A percentile compares a stretch with the other conserved stretches of the same genome.
phyloP scores from a whole-genome alignment of 2,329 filamentous ascomycete genomes.

The Pseudogymnoascus sp. region DNA sequence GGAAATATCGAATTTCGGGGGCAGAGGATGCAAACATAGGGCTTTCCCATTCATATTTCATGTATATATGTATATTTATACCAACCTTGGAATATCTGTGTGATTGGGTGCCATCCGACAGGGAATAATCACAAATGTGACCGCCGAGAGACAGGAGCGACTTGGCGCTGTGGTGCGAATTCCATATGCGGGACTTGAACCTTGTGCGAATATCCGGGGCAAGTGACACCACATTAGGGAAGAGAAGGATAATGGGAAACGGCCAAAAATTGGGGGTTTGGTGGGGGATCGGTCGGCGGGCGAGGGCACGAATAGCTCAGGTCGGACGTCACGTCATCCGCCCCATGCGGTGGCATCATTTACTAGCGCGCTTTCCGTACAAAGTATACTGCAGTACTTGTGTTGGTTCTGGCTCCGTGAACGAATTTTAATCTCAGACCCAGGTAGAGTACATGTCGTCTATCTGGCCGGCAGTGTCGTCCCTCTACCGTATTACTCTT shows the following conservation, averaged over 20 bases:
- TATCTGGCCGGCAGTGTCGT: too few species aligned
- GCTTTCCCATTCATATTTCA: background rate
- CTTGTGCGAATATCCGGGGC: conserved; percentile 2
- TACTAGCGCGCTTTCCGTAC: background rate
- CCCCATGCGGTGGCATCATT: conserved; percentile 4
- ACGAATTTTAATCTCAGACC: background rate
- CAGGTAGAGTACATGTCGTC: too few species aligned
- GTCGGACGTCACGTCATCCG: conserved; percentile 3
- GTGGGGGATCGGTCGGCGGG: background rate
- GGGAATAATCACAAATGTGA: background rate
- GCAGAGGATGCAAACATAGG: background rate
- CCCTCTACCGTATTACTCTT: background rate
- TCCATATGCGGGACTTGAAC: background rate
- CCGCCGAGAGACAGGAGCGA: background rate
- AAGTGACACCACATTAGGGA: conserved; percentile 2
- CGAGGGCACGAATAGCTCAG: background rate
- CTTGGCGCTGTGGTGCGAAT: background rate
- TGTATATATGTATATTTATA: conserved; percentile 4
- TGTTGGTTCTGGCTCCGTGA: background rate
- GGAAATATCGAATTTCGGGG: background rate
- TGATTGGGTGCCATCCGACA: conserved; percentile 3
- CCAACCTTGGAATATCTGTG: background rate
- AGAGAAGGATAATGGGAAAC: conserved; percentile 8
- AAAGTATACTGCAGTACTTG: background rate
- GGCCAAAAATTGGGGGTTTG: background rate